Percentiles rank a stretch among this genome's conserved stretches.
These are phyloP conservation scores for Apiospora phragmitis DNA, from an alignment of 2,329 filamentous ascomycete genomes.

Conservation along the genomic window DNA sequence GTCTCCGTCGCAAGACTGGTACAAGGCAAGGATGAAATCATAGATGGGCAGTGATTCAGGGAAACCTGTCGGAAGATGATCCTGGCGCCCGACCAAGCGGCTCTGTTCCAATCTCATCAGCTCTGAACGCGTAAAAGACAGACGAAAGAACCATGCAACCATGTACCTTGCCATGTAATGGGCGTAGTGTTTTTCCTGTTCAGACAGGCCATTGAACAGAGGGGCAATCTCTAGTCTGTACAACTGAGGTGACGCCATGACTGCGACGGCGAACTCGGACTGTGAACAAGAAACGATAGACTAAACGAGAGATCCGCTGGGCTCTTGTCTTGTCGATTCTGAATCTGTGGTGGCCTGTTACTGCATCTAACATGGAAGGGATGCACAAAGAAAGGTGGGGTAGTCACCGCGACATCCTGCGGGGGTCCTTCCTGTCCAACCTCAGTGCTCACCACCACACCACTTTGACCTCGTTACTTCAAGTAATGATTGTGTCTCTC, in stretches of 20 bases:
- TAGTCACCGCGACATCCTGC: no score
- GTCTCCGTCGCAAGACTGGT: conserved; percentile 49
- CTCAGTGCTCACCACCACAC: no score
- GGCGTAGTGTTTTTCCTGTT: conserved; percentile 63
- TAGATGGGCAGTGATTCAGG: conserved; percentile 58
- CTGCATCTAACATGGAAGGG: no score
- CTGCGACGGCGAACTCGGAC: no score
- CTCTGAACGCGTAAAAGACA: background rate
- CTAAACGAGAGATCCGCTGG: no score
- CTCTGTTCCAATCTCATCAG: conserved; percentile 33
- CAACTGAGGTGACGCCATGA: conserved; percentile 10
- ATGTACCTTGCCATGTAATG: conserved; percentile 52
- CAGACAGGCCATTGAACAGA: conserved; percentile 54
- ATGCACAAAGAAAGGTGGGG: background rate
- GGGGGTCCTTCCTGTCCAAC: no score
- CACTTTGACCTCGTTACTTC: no score
- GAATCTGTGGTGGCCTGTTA: no score
- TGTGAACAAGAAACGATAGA: no score
- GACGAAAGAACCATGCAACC: conserved; percentile 11
- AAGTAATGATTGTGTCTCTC: no score
- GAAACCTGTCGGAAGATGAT: conserved; percentile 61
- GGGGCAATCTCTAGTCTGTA: conserved; percentile 21
- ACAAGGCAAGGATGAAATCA: conserved; percentile 58
- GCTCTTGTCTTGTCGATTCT: no score
- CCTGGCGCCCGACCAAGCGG: conserved; percentile 55